Evolutionary conservation across 805 yeast genomes (phyloP), one percentile per base, ranked within the genome.

Genomic region (Candida mattraensis): DNA sequence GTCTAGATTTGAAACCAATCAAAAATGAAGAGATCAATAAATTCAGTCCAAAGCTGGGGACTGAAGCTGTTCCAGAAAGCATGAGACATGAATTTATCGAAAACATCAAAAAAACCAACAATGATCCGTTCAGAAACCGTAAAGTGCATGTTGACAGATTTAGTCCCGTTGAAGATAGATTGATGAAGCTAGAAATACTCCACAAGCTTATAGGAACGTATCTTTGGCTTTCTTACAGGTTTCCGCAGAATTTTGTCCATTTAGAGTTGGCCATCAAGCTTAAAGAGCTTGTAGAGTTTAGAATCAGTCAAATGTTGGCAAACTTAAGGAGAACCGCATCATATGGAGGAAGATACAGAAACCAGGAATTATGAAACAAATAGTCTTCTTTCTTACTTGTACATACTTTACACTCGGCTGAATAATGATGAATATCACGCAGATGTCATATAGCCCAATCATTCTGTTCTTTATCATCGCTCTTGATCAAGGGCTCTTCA

Each of bases 221-320:
- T 53, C 65, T 87, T 54, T 91, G 99, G 99, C 67, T 91, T 43
- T 72, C 85, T 36, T 89, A 86, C 56, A 67, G 97, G 51, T 91
- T 83, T 67, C 95, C 97, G 1, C 78, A 82, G 19, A 70, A 78
- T 33, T 86, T 88, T 49, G 74, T 83, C 12, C 96, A 87, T 57
- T 67, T 78, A 11, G 85, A 80, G 40, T 74, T 87, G 30, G 95
- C 95, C 0, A 56, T 60, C 16, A 85, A 83, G 37, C 59, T 87
- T 49, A 84, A 84, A 54, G 64, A 74, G 18, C 61, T 85, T 42
- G 77, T 87, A 34, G 96, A 89, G 53, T 68, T 66, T 41, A 61
- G 76, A 34, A 78, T 81, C 27, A 66, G 68, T 40, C 73, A 72
- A 44, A 75, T 74, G 57, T 58, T 77, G 42, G 50, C 50, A 14